A percentile compares a stretch with the other conserved stretches of the same genome.
Evolutionary conservation across 2,329 filamentous ascomycete genomes (phyloP).

Genomic region (Colletotrichum graminicola): DNA sequence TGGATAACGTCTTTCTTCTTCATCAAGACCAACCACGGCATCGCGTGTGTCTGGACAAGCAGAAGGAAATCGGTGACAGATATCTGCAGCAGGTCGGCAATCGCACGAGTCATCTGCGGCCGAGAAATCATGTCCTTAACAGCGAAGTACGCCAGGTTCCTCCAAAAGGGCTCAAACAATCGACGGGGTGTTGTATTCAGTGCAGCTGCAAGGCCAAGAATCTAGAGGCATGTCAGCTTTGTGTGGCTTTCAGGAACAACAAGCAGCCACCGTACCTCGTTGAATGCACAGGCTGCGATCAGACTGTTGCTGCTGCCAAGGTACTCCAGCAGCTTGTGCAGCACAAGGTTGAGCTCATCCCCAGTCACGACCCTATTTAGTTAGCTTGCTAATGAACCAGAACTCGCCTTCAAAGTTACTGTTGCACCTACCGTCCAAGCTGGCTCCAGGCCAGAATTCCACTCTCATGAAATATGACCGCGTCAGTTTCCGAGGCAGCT

Average conservation of each 20-base stretch:
- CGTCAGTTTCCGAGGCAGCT: slow-evolving; percentile 76
- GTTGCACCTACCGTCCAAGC: slow-evolving; percentile 72
- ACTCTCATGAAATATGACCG: slow-evolving; percentile 80
- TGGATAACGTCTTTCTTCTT: slow-evolving; percentile 83
- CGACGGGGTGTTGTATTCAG: slow-evolving; percentile 72
- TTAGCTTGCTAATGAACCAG: slow-evolving; percentile 22
- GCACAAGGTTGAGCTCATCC: slow-evolving; percentile 86
- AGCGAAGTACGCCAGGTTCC: slow-evolving; percentile 82
- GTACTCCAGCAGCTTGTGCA: slow-evolving; percentile 87
- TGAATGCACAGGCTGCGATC: slow-evolving; percentile 84
- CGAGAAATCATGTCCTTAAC: slow-evolving; percentile 84
- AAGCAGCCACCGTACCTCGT: slow-evolving; percentile 68
- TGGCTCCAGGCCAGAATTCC: slow-evolving; percentile 89
- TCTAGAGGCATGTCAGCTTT: slow-evolving; percentile 45
- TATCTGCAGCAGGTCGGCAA: slow-evolving; percentile 85
- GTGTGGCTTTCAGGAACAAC: slow-evolving; percentile 6
- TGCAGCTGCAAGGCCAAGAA: slow-evolving; percentile 78
- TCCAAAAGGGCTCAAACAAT: slow-evolving; percentile 90
- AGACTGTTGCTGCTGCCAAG: slow-evolving; percentile 86
- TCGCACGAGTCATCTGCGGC: slow-evolving; percentile 83
- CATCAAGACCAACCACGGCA: slow-evolving; percentile 87
- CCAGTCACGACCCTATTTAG: slow-evolving; percentile 73
- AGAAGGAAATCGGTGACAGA: slow-evolving; percentile 80
- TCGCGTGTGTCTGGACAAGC: slow-evolving; percentile 81
- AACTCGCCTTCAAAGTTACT: not conserved